Percentiles rank a stretch among this genome's conserved stretches.
These are phyloP conservation scores for Canna indica DNA, from an alignment of 176 grass and related monocot species.

Conservation along the genomic window DNA sequence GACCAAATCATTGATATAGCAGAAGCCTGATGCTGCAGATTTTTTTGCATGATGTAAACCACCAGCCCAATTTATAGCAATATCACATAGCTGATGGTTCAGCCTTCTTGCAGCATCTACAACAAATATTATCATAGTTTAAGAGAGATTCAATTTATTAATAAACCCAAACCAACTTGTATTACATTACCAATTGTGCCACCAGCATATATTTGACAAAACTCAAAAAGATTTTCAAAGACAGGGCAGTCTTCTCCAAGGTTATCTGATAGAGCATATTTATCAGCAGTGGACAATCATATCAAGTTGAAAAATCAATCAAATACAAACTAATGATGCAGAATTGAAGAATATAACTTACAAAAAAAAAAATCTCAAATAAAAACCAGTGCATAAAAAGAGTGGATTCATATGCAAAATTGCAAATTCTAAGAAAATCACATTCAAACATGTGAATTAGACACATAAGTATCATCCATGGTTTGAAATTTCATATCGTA, in stretches of 20 bases:
- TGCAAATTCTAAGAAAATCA: background rate
- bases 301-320: constrained; percentile 3
- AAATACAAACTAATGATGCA: background rate
- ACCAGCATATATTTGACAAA: constrained; percentile 97
- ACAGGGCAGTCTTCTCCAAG: constrained; percentile 95
- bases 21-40: constrained; percentile 87
- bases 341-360: background rate
- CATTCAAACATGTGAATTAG: background rate
- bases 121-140: constrained; percentile 29
- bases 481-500: too few relatives aligned
- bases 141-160: constrained; percentile 6
- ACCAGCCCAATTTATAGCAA: constrained; percentile 96
- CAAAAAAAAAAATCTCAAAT: background rate
- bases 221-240: constrained; percentile 96
- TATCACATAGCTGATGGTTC: constrained; percentile 78
- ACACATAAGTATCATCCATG: too few relatives aligned
- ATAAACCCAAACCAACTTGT: background rate
- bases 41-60: constrained; percentile 96
- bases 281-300: background rate
- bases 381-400: background rate
- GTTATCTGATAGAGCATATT: constrained; percentile 42
- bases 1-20: constrained; percentile 97
- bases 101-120: constrained; percentile 90
- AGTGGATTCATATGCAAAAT: too few relatives aligned
- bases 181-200: constrained; percentile 84